Evolutionary conservation across 495 filamentous ascomycete genomes (phyloP).

Genomic region (Parachaetomium inaequale): DNA sequence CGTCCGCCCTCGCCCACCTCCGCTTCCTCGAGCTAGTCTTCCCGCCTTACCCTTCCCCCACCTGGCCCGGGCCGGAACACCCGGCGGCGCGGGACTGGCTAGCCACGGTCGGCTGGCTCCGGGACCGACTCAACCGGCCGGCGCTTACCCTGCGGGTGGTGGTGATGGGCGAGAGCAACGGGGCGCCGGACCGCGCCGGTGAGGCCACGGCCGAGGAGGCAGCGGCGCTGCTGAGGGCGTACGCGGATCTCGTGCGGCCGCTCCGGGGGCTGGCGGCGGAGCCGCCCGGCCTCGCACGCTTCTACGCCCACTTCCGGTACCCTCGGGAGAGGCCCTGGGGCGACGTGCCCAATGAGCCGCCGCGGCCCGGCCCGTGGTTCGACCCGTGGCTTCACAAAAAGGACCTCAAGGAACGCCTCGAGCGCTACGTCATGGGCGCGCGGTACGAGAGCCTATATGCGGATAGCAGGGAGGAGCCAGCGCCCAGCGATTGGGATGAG

Average conservation of each 20-base stretch:
- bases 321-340: background rate
- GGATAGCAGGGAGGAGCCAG: slow-evolving; percentile 3
- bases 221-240: slow-evolving; percentile 2
- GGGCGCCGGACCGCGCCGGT: slow-evolving; percentile 1
- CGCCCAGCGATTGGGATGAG: slow-evolving; percentile 5
- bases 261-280: slow-evolving; percentile 2
- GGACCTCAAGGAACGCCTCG: slow-evolving; percentile 7
- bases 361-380: slow-evolving; percentile 8
- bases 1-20: slow-evolving; percentile 12
- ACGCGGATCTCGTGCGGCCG: background rate
- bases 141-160: slow-evolving; percentile 2
- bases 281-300: slow-evolving; percentile 6
- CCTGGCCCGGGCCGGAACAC: slow-evolving; percentile 10
- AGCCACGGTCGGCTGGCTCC: slow-evolving; percentile 6
- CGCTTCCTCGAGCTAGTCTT: slow-evolving; percentile 19
- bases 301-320: slow-evolving; percentile 12
- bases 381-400: slow-evolving; percentile 8
- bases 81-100: slow-evolving; percentile 12
- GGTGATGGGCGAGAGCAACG: background rate
- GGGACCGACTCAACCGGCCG: background rate
- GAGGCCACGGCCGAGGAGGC: background rate
- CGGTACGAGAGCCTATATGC: slow-evolving; percentile 9
- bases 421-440: slow-evolving; percentile 1
- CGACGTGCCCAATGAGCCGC: background rate
- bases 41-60: background rate